These are phyloP conservation scores for Paraleonurus japonicus DNA, from an alignment of 257 asterid genomes.

Conservation along the genomic window DNA sequence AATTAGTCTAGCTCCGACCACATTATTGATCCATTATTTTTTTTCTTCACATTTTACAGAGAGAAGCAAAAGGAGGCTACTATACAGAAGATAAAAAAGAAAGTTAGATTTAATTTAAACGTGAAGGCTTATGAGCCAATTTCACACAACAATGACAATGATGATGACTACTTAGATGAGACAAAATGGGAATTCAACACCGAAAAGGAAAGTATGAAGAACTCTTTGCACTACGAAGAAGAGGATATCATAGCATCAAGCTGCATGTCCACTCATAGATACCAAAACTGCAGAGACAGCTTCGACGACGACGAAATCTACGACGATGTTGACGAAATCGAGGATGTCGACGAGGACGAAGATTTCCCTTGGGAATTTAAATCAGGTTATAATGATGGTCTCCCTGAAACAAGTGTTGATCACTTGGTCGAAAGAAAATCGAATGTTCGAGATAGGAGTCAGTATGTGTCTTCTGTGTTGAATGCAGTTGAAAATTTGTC, in stretches of 20 bases:
- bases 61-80: slow-evolving; percentile 42
- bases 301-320: slow-evolving; percentile 54
- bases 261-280: slow-evolving; percentile 37
- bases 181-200: slow-evolving; percentile 38
- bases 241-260: slow-evolving; percentile 35
- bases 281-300: slow-evolving; percentile 48
- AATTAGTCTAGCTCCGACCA: too few species aligned
- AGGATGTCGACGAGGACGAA: slow-evolving; percentile 26
- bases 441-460: slow-evolving; percentile 26
- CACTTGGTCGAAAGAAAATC: slow-evolving; percentile 18
- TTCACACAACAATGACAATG: slow-evolving; percentile 11
- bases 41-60: slow-evolving; percentile 30
- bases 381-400: background rate
- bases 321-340: slow-evolving; percentile 31
- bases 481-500: slow-evolving; percentile 68
- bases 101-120: slow-evolving; percentile 71
- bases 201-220: slow-evolving; percentile 19
- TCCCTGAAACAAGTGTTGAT: background rate
- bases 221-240: slow-evolving; percentile 26
- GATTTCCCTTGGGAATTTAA: background rate
- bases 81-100: slow-evolving; percentile 47
- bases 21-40: too few species aligned
- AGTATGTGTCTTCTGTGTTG: slow-evolving; percentile 45
- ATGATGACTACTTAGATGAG: slow-evolving; percentile 37
- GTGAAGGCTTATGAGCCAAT: slow-evolving; percentile 67